phyloP scores from a whole-genome alignment of 305 asterid species.

The Fraxinus dipetala region DNA sequence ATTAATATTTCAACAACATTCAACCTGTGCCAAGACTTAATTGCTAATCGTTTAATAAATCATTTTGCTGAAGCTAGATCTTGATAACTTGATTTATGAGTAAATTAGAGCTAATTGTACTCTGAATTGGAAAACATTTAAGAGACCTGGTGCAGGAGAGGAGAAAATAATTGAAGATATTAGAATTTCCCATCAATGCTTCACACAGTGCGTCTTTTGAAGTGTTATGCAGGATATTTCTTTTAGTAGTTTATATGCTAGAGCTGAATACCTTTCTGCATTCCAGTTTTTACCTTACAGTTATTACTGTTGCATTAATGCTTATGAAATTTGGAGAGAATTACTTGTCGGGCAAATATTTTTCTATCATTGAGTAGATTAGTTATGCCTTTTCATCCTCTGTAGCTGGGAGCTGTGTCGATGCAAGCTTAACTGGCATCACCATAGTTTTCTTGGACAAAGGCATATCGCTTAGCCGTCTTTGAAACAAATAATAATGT shows the following conservation, averaged over 20 bases:
- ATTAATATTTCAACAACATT: neutral
- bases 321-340: conserved; percentile 18
- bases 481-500: conserved; percentile 42
- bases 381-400: conserved; percentile 7
- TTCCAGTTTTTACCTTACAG: neutral
- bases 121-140: neutral
- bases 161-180: neutral
- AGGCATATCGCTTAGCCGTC: conserved; percentile 23
- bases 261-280: neutral
- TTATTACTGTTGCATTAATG: neutral
- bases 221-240: neutral
- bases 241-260: neutral
- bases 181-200: neutral
- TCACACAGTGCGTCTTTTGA: neutral
- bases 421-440: conserved; percentile 19
- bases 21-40: neutral
- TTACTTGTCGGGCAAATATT: conserved; percentile 8
- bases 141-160: neutral
- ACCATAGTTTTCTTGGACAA: conserved; percentile 23
- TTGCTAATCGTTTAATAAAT: neutral
- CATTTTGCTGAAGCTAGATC: neutral
- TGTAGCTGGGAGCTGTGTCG: conserved; percentile 14
- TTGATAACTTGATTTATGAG: neutral
- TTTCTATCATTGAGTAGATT: conserved; percentile 1
- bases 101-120: neutral